Conservation (phyloP, 768 basidiomycete genomes). For the Hericium erinaceus region DNA sequence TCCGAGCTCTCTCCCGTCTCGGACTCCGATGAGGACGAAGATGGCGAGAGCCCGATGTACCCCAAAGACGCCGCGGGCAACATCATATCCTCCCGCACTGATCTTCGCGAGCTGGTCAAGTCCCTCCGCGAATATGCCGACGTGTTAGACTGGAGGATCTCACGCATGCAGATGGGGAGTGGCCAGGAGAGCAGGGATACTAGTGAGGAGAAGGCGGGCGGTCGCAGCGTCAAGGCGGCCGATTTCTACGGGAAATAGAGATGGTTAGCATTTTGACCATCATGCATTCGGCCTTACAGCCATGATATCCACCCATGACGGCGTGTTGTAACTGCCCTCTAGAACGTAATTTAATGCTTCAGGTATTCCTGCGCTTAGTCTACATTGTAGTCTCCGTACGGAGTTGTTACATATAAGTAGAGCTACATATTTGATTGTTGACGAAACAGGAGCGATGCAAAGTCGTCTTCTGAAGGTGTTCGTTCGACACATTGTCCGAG, state of each 20-base stretch:
- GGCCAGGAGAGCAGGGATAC: slow-evolving; percentile 1
- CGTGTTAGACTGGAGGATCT: slow-evolving; percentile 49
- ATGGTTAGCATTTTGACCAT: background rate
- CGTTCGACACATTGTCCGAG: slow-evolving; percentile 44
- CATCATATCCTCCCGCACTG: slow-evolving; percentile 19
- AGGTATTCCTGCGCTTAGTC: background rate
- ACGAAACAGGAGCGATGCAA: slow-evolving; percentile 34
- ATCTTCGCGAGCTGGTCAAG: slow-evolving; percentile 39
- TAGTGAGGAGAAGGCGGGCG: slow-evolving; percentile 3
- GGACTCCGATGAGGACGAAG: slow-evolving; percentile 14
- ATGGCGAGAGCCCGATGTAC: slow-evolving; percentile 7
- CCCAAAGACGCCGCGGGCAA: slow-evolving; percentile 7
- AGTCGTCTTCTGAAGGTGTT: slow-evolving; percentile 34
- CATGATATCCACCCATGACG: too few relatives aligned
- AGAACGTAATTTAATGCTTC: background rate
- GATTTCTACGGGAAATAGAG: background rate
- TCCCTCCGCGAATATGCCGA: slow-evolving; percentile 51
- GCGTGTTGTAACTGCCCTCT: too few relatives aligned
- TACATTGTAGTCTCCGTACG: background rate
- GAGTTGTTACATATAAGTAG: background rate
- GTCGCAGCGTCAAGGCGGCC: background rate
- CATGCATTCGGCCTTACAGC: background rate
- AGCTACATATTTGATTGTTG: slow-evolving; percentile 18
- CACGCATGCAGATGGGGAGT: slow-evolving; percentile 23
- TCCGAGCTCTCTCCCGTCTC: slow-evolving; percentile 10